Conservation (phyloP, 1,284 basidiomycete species). For the Wolfiporia cocos region DNA sequence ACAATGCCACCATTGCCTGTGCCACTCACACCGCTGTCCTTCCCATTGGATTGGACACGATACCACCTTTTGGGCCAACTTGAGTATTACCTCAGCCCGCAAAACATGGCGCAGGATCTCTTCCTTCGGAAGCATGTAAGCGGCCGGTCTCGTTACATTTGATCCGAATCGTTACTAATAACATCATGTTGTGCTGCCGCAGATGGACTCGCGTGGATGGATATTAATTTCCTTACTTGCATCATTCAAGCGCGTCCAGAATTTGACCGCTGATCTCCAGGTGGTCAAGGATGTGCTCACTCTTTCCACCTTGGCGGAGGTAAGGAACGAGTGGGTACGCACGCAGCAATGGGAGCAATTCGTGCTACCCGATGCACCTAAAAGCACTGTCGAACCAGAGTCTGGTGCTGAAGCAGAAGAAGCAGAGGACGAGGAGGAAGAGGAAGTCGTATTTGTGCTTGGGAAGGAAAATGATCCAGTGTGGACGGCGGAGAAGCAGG, state of each 20-base stretch:
- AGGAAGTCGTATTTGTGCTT: conserved; percentile 48
- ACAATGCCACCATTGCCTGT: conserved; percentile 40
- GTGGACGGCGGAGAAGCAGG: too few relatives aligned
- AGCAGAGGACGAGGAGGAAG: conserved; percentile 46
- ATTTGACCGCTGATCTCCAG: conserved; percentile 58
- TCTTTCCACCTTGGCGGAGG: conserved; percentile 67
- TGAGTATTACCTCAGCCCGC: conserved; percentile 85
- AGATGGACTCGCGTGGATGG: conserved; percentile 93
- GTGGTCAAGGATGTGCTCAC: conserved; percentile 70
- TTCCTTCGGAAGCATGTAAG: conserved; percentile 72
- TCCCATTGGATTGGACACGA: conserved; percentile 57
- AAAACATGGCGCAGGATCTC: conserved; percentile 82
- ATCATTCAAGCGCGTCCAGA: conserved; percentile 81
- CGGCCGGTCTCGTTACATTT: conserved; percentile 9
- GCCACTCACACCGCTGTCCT: conserved; percentile 50
- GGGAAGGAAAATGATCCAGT: conserved; percentile 15
- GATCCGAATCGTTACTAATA: background rate
- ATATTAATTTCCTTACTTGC: conserved; percentile 76
- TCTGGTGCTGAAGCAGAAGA: conserved; percentile 3
- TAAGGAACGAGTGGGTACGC: conserved; percentile 65
- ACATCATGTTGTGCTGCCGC: too few relatives aligned
- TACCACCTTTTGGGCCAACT: conserved; percentile 74
- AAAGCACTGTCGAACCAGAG: conserved; percentile 25
- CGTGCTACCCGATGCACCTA: conserved; percentile 64
- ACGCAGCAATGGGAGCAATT: conserved; percentile 61